These are phyloP conservation scores for Pilobolus umbonatus DNA, from an alignment of 192 early-diverging fungal species.

Conservation along the genomic window DNA sequence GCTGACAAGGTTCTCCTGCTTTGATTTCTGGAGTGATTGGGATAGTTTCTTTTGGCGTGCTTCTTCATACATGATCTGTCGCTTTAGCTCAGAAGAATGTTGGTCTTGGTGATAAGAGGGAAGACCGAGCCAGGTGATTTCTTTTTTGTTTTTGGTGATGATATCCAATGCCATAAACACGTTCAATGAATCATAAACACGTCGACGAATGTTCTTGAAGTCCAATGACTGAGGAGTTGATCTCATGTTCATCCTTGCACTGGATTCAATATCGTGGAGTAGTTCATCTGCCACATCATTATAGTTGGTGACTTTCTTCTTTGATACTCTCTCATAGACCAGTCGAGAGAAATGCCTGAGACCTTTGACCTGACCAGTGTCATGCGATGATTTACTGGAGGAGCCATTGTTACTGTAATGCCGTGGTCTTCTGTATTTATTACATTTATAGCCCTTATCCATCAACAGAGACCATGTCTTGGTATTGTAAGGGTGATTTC, in stretches of 20 bases:
- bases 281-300: slow-evolving; percentile 59
- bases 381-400: not conserved
- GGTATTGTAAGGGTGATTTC: slow-evolving; percentile 1
- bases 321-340: slow-evolving; percentile 53
- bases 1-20: not conserved
- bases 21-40: not conserved
- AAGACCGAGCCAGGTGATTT: slow-evolving; percentile 55
- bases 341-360: slow-evolving; percentile 52
- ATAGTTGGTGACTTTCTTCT: slow-evolving; percentile 53
- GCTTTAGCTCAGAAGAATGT: not conserved
- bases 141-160: slow-evolving; percentile 57
- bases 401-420: not conserved
- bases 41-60: not conserved
- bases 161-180: slow-evolving; percentile 59
- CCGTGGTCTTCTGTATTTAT: too few species aligned
- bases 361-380: slow-evolving; percentile 15
- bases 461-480: too few species aligned
- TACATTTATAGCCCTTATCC: too few species aligned
- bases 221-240: slow-evolving; percentile 28
- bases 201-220: slow-evolving; percentile 61
- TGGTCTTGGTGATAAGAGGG: not conserved
- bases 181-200: slow-evolving; percentile 67
- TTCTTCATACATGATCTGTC: slow-evolving; percentile 10
- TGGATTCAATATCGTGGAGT: slow-evolving; percentile 27
- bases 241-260: not conserved